phyloP scores from a whole-genome alignment of 306 rosid species.

The Lathyrus sativus region DNA sequence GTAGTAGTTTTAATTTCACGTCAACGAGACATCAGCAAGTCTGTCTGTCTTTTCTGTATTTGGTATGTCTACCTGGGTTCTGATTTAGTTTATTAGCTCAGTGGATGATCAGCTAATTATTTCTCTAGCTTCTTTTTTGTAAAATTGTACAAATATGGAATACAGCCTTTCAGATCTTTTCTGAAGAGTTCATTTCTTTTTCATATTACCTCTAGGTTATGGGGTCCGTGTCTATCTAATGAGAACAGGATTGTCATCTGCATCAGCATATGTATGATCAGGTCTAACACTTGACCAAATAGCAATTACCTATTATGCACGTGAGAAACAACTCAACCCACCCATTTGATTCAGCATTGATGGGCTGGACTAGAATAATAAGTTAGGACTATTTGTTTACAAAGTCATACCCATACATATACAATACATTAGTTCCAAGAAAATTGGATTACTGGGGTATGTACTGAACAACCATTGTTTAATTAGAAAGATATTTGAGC shows the following conservation, averaged over 20 bases:
- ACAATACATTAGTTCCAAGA: conserved; percentile 9
- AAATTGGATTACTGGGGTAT: conserved; percentile 4
- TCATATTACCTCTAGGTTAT: conserved; percentile 1
- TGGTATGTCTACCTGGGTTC: conserved; percentile 1
- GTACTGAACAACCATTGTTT: not conserved
- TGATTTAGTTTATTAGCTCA: not conserved
- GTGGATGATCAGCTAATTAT: not conserved
- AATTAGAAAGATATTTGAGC: not conserved
- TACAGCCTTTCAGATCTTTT: not conserved
- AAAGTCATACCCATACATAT: not conserved
- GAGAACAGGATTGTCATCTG: not conserved
- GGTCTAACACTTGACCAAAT: not conserved
- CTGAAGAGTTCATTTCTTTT: conserved; percentile 2
- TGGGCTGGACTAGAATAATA: not conserved
- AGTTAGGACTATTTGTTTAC: not conserved
- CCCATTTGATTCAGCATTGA: not conserved
- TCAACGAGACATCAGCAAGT: conserved; percentile 20
- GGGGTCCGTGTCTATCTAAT: not conserved
- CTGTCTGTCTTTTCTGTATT: conserved; percentile 14
- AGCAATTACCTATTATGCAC: not conserved
- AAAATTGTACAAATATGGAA: not conserved
- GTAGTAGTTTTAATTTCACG: conserved; percentile 10
- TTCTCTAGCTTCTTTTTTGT: not conserved
- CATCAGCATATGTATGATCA: conserved; percentile 1
- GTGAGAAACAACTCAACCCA: not conserved